Base-by-base conservation (phyloP, 805 yeast genomes). In the Metschnikowia cerradonensis region DNA sequence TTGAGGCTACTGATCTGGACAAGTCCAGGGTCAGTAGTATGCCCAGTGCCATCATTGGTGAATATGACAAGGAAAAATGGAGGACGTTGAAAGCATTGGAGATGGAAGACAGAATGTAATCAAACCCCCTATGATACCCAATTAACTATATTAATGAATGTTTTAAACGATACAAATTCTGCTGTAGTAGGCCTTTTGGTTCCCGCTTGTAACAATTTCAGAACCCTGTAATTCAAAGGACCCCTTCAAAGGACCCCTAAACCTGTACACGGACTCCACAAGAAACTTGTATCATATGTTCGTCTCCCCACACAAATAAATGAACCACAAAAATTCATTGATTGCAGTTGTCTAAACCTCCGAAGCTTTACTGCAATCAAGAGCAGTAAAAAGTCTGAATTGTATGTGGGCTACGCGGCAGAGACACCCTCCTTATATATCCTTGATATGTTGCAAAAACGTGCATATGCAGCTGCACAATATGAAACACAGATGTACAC, bases 31-130 rank as follows among this genome's bases (percentile, higher is more conserved):
- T 67, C 39, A 60, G 80, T 66, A 66, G 77, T 59, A 53, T 74
- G 36, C 87, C 88, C 0, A 73, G 82, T 38, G 81, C 76, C 11
- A 82, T 80, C 3, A 75, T 82, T 49, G 87, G 88, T 0, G 81
- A 81, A 59, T 83, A 83, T 60, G 88, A 83, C 58, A 68, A 78
- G 58, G 88, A 83, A 61, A 83, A 83, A 61, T 82, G 87, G 87
- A 69, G 77, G 50, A 78, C 81, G 0, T 69, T 82, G 53, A 74
- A 76, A 56, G 61, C 71, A 20, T 55, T 77, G 46, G 46, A 56
- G 45, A 49, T 48, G 23, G 49, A 40, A 36, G 53, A 39, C 13
- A 32, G 36, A 33, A n/a, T 42, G 36, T 26, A 26, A 26, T 10
- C 4, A 42, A 8, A 26, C 4, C 4, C 15, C 35, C 31, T 11